Evolutionary conservation across 768 basidiomycete genomes (phyloP).

Genomic region (Tremella fuciformis): DNA sequence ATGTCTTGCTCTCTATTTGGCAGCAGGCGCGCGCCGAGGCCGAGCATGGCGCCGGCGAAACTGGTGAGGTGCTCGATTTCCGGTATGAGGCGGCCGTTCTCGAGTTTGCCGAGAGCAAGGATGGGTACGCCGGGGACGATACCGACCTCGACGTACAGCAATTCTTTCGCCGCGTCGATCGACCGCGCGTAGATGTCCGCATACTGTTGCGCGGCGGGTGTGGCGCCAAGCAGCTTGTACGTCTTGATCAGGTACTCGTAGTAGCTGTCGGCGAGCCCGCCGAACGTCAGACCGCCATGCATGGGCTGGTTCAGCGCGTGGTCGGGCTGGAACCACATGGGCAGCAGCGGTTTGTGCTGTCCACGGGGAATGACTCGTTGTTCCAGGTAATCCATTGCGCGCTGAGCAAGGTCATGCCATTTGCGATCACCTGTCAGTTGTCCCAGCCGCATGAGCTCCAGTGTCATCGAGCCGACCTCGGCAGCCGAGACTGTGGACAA

Average conservation of each 20-base stretch:
- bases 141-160: slow-evolving; percentile 47
- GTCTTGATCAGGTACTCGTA: slow-evolving; percentile 56
- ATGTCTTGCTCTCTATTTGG: slow-evolving; percentile 48
- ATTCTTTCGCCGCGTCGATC: slow-evolving; percentile 46
- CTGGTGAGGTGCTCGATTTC: slow-evolving; percentile 50
- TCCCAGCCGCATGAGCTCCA: slow-evolving; percentile 53
- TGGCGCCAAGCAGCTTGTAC: slow-evolving; percentile 50
- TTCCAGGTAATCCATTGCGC: slow-evolving; percentile 52
- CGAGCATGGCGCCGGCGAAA: slow-evolving; percentile 55
- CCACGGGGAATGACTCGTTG: slow-evolving; percentile 36
- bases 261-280: slow-evolving; percentile 51
- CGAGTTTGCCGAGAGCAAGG: slow-evolving; percentile 33
- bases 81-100: slow-evolving; percentile 23
- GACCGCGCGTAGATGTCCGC: slow-evolving; percentile 49
- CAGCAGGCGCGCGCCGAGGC: slow-evolving; percentile 53
- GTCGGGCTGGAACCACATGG: slow-evolving; percentile 45
- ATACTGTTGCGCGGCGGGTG: slow-evolving; percentile 45
- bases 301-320: slow-evolving; percentile 15
- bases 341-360: slow-evolving; percentile 41
- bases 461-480: slow-evolving; percentile 53
- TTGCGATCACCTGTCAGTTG: slow-evolving; percentile 52
- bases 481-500: slow-evolving; percentile 41
- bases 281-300: slow-evolving; percentile 50
- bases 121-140: slow-evolving; percentile 42
- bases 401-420: slow-evolving; percentile 53